Evolutionary conservation across 345 rosid genomes (phyloP), one percentile per base, ranked within the genome.

Genomic region (Clarkia xantiana): DNA sequence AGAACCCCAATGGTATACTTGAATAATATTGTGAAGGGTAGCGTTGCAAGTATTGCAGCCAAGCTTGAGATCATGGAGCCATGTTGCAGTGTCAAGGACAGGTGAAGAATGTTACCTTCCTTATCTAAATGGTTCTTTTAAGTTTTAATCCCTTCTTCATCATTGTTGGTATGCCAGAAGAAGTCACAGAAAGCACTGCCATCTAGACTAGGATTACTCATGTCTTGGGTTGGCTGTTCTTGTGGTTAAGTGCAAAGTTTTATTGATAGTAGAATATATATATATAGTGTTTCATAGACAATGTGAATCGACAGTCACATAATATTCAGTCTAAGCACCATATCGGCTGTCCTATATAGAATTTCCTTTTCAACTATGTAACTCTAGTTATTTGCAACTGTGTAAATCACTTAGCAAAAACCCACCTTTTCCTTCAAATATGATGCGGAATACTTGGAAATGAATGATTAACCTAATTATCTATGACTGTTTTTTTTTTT

Each of bases 31-130:
- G 76, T 82, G 19, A 89, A 83, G 29, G 94, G 91, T 15, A 86
- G 79, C 50, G 86, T 67, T 0, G 91, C 95, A 3, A 79, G 63
- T 9, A 62, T 90, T 54, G 94, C 97, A 40, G 97, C 94, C 56
- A 90, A 90, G 70, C 94, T 90, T 38, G 97, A 90, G 70, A 79
- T 67, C 60, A 74, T 90, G 88, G 94, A 82, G 64, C 97, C 97
- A 34, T 70, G 84, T 44, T 81, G 79, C 70, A 86, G 94, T 71
- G 91, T 90, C 51, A 90, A 90, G 75, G 94, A 90, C 62, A 83
- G 95, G 94, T 73, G 53, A 13, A 1, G 18, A 19, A 29, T 52
- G 23, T 25, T 39, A 23, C 18, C 38, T 10, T 62, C 14, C 42
- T 41, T 15, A 18, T 34, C 44, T 40, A 18, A 29, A 29, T 7